Evolutionary conservation across 345 rosid genomes (phyloP).

Genomic region (Arabidopsis arenosa): DNA sequence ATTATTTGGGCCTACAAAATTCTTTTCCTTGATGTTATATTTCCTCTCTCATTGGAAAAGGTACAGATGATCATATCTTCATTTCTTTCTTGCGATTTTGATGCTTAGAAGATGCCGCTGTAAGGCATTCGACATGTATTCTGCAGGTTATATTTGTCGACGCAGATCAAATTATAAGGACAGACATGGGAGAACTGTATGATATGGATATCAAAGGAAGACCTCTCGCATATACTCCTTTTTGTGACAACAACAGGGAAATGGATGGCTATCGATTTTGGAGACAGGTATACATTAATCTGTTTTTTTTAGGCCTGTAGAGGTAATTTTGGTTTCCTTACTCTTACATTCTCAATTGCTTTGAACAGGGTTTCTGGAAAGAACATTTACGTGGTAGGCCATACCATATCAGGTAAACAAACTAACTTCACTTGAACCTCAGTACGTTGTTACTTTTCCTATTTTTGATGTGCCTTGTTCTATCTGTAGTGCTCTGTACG

Average conservation of each 20-base stretch:
- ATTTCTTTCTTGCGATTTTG: conserved; percentile 15
- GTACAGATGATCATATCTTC: conserved; percentile 46
- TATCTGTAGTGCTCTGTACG: conserved; percentile 84
- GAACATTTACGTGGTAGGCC: conserved; percentile 92
- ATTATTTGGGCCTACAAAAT: conserved; percentile 99
- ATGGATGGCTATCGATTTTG: conserved; percentile 99
- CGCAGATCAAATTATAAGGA: conserved; percentile 94
- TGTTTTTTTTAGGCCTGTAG: background rate
- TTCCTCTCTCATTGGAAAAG: conserved; percentile 96
- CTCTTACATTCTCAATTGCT: conserved; percentile 27
- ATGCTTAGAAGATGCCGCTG: conserved; percentile 18
- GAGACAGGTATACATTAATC: conserved; percentile 69
- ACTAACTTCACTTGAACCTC: conserved; percentile 27
- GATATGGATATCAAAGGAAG: conserved; percentile 98
- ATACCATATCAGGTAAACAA: conserved; percentile 89
- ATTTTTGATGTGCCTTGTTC: conserved; percentile 38
- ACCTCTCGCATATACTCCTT: conserved; percentile 98
- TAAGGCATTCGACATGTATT: conserved; percentile 29
- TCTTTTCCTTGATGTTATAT: conserved; percentile 95
- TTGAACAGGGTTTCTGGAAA: conserved; percentile 93
- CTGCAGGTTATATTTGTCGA: conserved; percentile 95
- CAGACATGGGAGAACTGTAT: conserved; percentile 98
- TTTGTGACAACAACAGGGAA: conserved; percentile 95
- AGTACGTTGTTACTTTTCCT: conserved; percentile 6
- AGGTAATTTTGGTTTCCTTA: conserved; percentile 28